Evolutionary conservation across 345 rosid species (phyloP), one percentile per base, ranked within the genome.

Genomic region (Bruguiera sexangula): DNA sequence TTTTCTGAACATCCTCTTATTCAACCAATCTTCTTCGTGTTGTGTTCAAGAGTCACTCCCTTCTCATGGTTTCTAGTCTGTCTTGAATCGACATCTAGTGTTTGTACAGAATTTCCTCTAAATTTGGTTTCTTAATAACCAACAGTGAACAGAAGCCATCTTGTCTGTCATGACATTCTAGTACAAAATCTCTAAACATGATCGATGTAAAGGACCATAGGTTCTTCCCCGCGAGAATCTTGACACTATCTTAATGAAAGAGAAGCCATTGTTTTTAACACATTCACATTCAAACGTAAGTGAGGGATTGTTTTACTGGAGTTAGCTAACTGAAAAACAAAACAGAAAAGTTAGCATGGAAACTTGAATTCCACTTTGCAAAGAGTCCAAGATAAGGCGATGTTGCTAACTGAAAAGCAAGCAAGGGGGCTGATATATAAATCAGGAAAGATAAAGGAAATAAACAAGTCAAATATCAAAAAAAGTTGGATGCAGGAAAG

Each of bases 341-440:
- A 30, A 13, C 58, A 60, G 57, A 60, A 55, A 30, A 20, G 30
- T 43, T 39, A 59, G 56, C 63, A 68, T 39, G 29, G 27, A n/a
- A 59, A 6, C 64, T 43, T 57, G 46, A 59, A 68, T 8, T 19
- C 3, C 29, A 26, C 64, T 26, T 46, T 60, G 46, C 50, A 13
- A 29, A 56, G n/a, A 48, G 70, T 56, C 53, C 63, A 26, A 9
- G 0, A 39, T 31, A 27, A 56, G 59, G 37, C 30, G 62, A 48
- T 48, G 46, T 32, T 34, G 22, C 32, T 59, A 59, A 69, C n/a
- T 43, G 54, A 57, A 39, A 67, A 39, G 53, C 19, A 7, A 6
- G 6, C 26, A 39, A 56, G 4, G 19, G 58, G 7, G 34, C 2
- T 50, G 43, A 60, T 58, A n/a, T 43, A 53, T 20, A 37, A 43